These are phyloP conservation scores for Trichoderma gamsii DNA, from an alignment of 495 filamentous ascomycete species.

Conservation along the genomic window DNA sequence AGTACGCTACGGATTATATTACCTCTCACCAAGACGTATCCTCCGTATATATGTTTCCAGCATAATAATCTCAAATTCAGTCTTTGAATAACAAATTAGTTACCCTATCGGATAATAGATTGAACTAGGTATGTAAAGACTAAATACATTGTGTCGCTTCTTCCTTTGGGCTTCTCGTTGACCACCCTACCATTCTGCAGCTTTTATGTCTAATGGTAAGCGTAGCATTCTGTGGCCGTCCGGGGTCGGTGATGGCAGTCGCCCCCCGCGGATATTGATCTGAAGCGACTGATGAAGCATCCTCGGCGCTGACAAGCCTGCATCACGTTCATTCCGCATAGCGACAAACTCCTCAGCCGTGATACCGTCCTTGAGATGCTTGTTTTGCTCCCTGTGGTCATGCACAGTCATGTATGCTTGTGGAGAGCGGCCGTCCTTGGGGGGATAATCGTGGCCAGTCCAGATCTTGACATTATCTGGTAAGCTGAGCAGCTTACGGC, in stretches of 20 bases:
- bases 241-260: conserved; percentile 34
- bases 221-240: conserved; percentile 35
- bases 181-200: conserved; percentile 13
- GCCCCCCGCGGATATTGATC: conserved; percentile 52
- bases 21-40: no score
- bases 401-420: conserved; percentile 43
- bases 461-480: conserved; percentile 42
- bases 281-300: conserved; percentile 53
- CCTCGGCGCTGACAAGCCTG: conserved; percentile 40
- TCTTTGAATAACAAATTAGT: no score
- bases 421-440: conserved; percentile 25
- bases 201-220: conserved; percentile 38
- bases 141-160: no score
- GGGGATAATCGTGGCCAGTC: conserved; percentile 49
- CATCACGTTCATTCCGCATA: conserved; percentile 43
- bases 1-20: no score
- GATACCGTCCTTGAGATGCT: conserved; percentile 42
- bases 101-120: no score
- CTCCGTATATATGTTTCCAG: no score
- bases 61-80: no score
- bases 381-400: conserved; percentile 46
- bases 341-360: conserved; percentile 43
- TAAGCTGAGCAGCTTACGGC: conserved; percentile 40
- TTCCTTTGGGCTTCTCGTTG: no score
- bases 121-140: no score